Evolutionary conservation across 2,329 filamentous ascomycete genomes (phyloP).

Genomic region (Phoma sp.): DNA sequence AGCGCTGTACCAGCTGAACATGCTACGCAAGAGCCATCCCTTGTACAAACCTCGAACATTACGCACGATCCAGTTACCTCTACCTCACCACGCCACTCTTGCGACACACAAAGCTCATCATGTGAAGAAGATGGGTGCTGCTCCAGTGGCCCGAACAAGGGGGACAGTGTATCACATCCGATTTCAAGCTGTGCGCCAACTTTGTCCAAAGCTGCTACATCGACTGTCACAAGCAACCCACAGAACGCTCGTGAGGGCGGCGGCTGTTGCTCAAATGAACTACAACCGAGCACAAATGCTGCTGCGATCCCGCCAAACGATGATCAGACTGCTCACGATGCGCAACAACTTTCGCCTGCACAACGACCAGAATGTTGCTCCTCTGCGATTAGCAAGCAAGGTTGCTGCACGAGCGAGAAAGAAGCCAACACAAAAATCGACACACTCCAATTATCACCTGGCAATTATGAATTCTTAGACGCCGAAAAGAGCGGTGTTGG

Average conservation of each 20-base stretch:
- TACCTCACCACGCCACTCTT: neutral
- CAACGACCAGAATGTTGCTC: neutral
- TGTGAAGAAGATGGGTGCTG: neutral
- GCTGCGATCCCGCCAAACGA: neutral
- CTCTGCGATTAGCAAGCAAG: neutral
- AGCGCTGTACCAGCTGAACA: neutral
- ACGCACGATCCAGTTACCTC: too few relatives aligned
- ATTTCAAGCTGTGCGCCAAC: neutral
- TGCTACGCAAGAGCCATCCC: neutral
- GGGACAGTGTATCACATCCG: neutral
- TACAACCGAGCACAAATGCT: neutral
- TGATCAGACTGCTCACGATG: neutral
- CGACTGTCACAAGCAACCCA: neutral
- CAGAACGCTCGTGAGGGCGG: neutral
- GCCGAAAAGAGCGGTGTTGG: conserved; percentile 33
- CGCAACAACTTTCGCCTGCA: neutral
- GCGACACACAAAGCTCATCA: neutral
- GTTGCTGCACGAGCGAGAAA: neutral
- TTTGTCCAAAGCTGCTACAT: neutral
- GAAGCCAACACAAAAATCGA: neutral
- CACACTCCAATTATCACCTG: neutral
- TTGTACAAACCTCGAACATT: too few relatives aligned
- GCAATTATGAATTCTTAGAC: conserved; percentile 5
- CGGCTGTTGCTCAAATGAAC: neutral
- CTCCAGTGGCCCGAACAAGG: neutral